A percentile compares a stretch with the other conserved stretches of the same genome.
Conservation (phyloP, 208 protist genomes). For the Leishmania mexicana region DNA sequence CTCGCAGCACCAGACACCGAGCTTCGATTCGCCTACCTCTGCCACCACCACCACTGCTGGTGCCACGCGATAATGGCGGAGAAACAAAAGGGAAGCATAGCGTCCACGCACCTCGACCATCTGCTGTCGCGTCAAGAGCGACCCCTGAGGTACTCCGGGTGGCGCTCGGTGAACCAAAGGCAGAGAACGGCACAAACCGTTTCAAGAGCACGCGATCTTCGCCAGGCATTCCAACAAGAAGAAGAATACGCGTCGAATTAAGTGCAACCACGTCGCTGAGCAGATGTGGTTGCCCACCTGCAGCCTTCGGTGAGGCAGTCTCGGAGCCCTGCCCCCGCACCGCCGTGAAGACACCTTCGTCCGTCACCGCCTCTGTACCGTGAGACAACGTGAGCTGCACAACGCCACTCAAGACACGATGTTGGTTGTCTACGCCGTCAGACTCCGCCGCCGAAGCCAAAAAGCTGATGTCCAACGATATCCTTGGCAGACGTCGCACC, state of each 20-base stretch:
- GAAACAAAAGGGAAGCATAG: constrained; percentile 4
- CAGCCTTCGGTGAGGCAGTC: not conserved
- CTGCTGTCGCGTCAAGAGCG: not conserved
- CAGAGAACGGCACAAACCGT: constrained; percentile 22
- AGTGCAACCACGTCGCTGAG: not conserved
- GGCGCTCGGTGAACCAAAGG: not conserved
- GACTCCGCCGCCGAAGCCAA: not conserved
- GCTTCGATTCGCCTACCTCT: constrained; percentile 8
- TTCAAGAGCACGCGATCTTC: constrained; percentile 42
- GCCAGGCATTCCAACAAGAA: constrained; percentile 39
- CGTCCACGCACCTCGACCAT: not conserved
- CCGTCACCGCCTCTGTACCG: not conserved
- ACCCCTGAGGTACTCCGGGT: not conserved
- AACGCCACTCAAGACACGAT: not conserved
- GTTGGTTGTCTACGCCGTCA: not conserved
- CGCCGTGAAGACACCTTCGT: not conserved
- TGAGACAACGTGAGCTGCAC: constrained; percentile 3
- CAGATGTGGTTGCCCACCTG: not conserved
- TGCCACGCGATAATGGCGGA: not conserved
- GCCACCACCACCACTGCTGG: not conserved
- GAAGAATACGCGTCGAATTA: constrained; percentile 12
- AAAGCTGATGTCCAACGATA: constrained; percentile 5
- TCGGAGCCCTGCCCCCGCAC: not conserved
- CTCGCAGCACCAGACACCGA: constrained; percentile 18
- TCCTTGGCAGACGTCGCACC: constrained; percentile 32